Evolutionary conservation across 768 basidiomycete species (phyloP), one percentile per base, ranked within the genome.

Genomic region (Lactarius psammicola): DNA sequence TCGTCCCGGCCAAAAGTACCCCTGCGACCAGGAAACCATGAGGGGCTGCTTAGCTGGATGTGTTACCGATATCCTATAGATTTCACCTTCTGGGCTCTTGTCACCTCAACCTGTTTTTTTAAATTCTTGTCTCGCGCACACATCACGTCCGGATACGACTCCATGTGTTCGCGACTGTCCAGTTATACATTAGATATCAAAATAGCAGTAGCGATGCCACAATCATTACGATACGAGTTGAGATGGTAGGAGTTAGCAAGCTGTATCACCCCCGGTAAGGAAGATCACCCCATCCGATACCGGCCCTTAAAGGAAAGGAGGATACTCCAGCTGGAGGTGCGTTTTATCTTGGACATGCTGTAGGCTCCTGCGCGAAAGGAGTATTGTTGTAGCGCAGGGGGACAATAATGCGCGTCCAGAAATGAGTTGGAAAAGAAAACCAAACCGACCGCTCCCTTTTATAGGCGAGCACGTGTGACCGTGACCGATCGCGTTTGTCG

Each of bases 1-100:
- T 89, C 69, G 80, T 89, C 2, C 87, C 85, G 0, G 78, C 74
- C 18, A 81, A 81, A 59, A 17, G 4, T 69, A 34, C 28, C 34
- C 26, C 30, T 2, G 56, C 60, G 34, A 33, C 61, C 10, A 59
- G 46, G n/a, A 62, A 53, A 13, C 4, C 56, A 33, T 60, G 54
- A 63, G 30, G 23, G 40, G 18, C 18, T 44, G 2, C 33, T 33
- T 46, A 26, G 11, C 3, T 2, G 15, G 31, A 42, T 13, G 44
- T 30, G 4, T 28, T 13, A 40, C 31, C 18, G 49, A 13, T 33
- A 57, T 34, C 15, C 7, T 26, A 36, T 60, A 60, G 26, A 46
- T 53, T 28, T 30, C 17, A n/a, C n/a, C n/a, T 34, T 38, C 34
- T n/a, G n/a, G 8, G 18, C 13, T 34, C 10, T 7, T 8, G 13